These are phyloP conservation scores for Lipomyces oligophaga DNA, from an alignment of 805 yeast genomes.

Conservation along the genomic window DNA sequence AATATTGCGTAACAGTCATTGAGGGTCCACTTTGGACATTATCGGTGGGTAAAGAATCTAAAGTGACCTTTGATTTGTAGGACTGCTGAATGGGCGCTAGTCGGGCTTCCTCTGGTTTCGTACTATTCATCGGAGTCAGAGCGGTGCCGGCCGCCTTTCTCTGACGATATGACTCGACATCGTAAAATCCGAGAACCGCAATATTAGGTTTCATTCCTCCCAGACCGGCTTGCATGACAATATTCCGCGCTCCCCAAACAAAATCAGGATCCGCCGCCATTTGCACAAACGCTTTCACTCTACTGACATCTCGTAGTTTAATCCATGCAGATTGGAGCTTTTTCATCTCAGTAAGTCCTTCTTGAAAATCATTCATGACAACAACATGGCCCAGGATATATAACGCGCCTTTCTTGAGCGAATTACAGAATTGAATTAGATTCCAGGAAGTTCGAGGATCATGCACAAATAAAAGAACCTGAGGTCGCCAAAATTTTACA, in stretches of 20 bases:
- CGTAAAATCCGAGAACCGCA: constrained; percentile 86
- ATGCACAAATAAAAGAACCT: constrained; percentile 79
- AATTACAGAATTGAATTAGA: constrained; percentile 86
- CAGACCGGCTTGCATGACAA: constrained; percentile 88
- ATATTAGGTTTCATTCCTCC: constrained; percentile 98
- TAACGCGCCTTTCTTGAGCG: constrained; percentile 90
- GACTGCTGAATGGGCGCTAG: constrained; percentile 17
- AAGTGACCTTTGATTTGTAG: constrained; percentile 32
- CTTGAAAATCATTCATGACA: constrained; percentile 58
- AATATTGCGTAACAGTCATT: constrained; percentile 78
- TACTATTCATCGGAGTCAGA: constrained; percentile 7
- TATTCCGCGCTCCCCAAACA: constrained; percentile 94
- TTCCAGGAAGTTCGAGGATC: constrained; percentile 92
- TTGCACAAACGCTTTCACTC: constrained; percentile 91
- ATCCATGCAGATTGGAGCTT: constrained; percentile 80
- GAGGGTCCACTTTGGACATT: constrained; percentile 65
- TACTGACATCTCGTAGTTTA: constrained; percentile 69
- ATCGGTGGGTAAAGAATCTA: constrained; percentile 71
- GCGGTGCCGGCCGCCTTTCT: constrained; percentile 6
- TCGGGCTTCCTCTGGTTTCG: constrained; percentile 10
- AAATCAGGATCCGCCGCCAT: constrained; percentile 81
- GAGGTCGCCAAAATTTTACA: constrained; percentile 98
- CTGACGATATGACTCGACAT: constrained; percentile 34
- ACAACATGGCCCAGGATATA: constrained; percentile 91
- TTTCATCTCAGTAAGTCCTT: constrained; percentile 62